These are phyloP conservation scores for Craterostigma plantagineum DNA, from an alignment of 257 asterid genomes.

Conservation along the genomic window DNA sequence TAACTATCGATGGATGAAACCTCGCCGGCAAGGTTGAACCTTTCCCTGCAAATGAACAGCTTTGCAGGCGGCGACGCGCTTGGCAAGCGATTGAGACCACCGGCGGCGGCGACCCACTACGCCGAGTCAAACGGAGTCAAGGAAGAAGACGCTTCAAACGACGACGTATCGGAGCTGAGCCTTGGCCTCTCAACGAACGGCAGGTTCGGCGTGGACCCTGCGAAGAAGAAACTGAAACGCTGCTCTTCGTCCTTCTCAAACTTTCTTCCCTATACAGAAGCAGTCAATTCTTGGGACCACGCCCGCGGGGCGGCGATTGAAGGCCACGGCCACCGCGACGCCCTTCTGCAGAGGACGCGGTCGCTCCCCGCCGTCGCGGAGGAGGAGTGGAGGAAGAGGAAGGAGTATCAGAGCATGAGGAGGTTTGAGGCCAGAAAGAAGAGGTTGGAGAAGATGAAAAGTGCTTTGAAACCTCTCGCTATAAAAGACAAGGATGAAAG, in stretches of 20 bases:
- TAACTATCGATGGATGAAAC: no score
- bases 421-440: slow-evolving; percentile 63
- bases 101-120: neutral
- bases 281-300: neutral
- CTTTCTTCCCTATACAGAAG: slow-evolving; percentile 8
- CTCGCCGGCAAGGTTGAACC: slow-evolving; percentile 6
- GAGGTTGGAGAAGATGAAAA: slow-evolving; percentile 45
- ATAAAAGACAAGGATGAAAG: no score
- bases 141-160: no score
- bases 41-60: slow-evolving; percentile 11
- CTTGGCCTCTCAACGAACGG: slow-evolving; percentile 76
- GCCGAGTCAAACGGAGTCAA: neutral
- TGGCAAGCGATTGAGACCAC: slow-evolving; percentile 2
- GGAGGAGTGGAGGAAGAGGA: slow-evolving; percentile 47
- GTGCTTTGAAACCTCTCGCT: no score
- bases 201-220: slow-evolving; percentile 66
- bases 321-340: slow-evolving; percentile 4
- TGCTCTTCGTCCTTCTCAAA: slow-evolving; percentile 29
- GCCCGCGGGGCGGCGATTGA: slow-evolving; percentile 1
- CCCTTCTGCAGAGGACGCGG: slow-evolving; percentile 35
- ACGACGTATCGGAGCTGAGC: slow-evolving; percentile 39
- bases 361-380: slow-evolving; percentile 43
- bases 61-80: slow-evolving; percentile 18
- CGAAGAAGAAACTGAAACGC: slow-evolving; percentile 28
- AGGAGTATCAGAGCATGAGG: slow-evolving; percentile 44